phyloP scores from a whole-genome alignment of 1,284 basidiomycete genomes.

The Leccinum laetum region DNA sequence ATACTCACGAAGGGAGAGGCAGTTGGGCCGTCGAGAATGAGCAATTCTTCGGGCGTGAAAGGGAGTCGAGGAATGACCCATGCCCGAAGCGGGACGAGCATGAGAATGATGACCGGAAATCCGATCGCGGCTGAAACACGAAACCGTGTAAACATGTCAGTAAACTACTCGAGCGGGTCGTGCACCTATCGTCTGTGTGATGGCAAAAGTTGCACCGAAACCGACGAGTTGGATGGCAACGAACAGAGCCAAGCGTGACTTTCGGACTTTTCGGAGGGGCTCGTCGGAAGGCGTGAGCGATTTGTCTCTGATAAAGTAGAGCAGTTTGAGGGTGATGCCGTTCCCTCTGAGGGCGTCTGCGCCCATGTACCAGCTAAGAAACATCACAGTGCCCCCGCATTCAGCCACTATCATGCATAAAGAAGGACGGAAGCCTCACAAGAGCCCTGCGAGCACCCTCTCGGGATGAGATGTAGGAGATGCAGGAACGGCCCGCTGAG shows the following conservation, averaged over 20 bases:
- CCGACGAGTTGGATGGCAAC: slow-evolving; percentile 80
- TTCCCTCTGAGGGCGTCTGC: slow-evolving; percentile 80
- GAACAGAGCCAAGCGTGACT: slow-evolving; percentile 78
- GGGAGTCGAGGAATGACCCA: slow-evolving; percentile 74
- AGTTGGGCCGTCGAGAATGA: slow-evolving; percentile 85
- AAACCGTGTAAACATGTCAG: background rate
- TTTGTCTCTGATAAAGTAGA: slow-evolving; percentile 82
- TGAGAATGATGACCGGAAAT: slow-evolving; percentile 89
- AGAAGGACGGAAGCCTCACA: slow-evolving; percentile 45
- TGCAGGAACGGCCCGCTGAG: slow-evolving; percentile 84
- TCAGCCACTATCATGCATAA: slow-evolving; percentile 8
- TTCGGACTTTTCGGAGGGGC: slow-evolving; percentile 74
- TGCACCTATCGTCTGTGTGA: slow-evolving; percentile 89
- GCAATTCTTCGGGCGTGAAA: slow-evolving; percentile 81
- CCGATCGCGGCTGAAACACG: slow-evolving; percentile 72
- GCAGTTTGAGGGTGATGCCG: slow-evolving; percentile 81
- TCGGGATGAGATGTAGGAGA: slow-evolving; percentile 74
- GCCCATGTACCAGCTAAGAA: slow-evolving; percentile 86
- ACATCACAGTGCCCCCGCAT: background rate
- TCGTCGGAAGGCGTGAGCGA: slow-evolving; percentile 62
- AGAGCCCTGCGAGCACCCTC: slow-evolving; percentile 75
- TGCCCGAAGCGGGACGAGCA: slow-evolving; percentile 84
- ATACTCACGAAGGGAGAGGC: slow-evolving; percentile 79
- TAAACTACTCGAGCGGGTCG: background rate
- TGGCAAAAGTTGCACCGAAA: slow-evolving; percentile 89